Evolutionary conservation across 495 filamentous ascomycete species (phyloP), one percentile per base, ranked within the genome.

Genomic region (Astrocystis sublimbata): DNA sequence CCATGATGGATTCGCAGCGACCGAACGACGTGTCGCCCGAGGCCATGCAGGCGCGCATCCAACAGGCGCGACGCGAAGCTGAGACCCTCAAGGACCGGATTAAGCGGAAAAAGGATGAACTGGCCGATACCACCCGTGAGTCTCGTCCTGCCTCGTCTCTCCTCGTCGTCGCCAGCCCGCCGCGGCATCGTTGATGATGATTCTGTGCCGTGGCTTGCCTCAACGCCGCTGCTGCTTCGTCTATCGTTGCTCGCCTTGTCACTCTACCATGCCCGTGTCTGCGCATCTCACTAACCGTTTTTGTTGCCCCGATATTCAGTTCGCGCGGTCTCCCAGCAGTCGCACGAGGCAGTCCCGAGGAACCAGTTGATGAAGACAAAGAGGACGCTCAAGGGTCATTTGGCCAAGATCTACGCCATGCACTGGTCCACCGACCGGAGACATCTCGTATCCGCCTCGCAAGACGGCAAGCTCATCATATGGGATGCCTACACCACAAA

Each of bases 401-500:
- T 98, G 33, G 94, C 94, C 58, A 98, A 98, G 80, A 98, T 98
- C 66, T 98, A 98, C 77, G 71, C 94, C 64, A 98, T 98, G 94
- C 96, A 98, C 80, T 98, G 94, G 94, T 98, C 96, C 19, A 98
- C 96, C 62, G 94, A 98, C 79, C 88, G 94, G 71, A 90, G 94
- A 77, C 96, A 98, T 78, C 86, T 98, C 60, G 94, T 98, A 40
- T 98, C 94, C 8, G 94, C 94, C 63, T 98, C 94, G 65, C 94
- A 98, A 77, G 94, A 98, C 72, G 94, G 94, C 73, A 98, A 98
- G 83, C 87, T 98, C 65, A 98, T 98, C 76, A 98, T 98, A 71
- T 98, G 94, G 94, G 94, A 98, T 77, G 94, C 94, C 42, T 98
- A 98, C 82, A 98, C 94, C 60, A 98, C 94, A 60, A 98, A 98